These are phyloP conservation scores for Chalaropsis thielavioides DNA, from an alignment of 2,329 filamentous ascomycete species.

Conservation along the genomic window DNA sequence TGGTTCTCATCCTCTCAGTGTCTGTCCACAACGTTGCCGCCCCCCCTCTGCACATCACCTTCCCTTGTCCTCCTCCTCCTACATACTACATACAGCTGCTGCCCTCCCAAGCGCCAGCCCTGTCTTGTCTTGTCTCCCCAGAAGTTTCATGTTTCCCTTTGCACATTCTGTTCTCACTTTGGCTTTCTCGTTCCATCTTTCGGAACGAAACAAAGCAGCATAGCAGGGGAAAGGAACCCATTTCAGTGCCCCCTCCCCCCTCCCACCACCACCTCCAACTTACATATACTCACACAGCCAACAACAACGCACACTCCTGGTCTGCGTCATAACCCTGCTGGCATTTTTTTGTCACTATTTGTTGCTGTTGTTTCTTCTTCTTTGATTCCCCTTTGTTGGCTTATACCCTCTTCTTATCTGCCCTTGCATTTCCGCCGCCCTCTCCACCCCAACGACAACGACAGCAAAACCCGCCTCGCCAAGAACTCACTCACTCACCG, in stretches of 20 bases:
- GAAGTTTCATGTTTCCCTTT: constrained; percentile 4
- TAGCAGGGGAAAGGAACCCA: background rate
- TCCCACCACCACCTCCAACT: background rate
- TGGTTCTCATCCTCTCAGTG: background rate
- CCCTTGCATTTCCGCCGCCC: background rate
- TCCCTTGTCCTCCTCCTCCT: background rate
- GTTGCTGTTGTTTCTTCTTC: background rate
- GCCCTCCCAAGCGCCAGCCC: background rate
- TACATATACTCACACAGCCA: background rate
- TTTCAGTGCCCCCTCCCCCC: no score
- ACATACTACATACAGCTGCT: background rate
- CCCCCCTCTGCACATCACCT: background rate
- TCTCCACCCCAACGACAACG: no score
- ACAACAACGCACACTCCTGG: background rate
- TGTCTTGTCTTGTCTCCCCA: background rate
- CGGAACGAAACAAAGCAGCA: constrained; percentile 2
- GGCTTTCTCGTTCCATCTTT: background rate
- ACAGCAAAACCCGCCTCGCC: background rate
- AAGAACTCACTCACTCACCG: background rate
- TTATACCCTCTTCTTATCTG: background rate
- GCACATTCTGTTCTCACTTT: background rate
- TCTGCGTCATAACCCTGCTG: background rate
- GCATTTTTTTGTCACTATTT: background rate
- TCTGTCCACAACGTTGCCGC: background rate
- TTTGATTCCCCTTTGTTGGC: background rate